A percentile compares a stretch with the other conserved stretches of the same genome.
These are phyloP conservation scores for Apiotrichum sp. DNA, from an alignment of 1,284 basidiomycete species.

Conservation along the genomic window DNA sequence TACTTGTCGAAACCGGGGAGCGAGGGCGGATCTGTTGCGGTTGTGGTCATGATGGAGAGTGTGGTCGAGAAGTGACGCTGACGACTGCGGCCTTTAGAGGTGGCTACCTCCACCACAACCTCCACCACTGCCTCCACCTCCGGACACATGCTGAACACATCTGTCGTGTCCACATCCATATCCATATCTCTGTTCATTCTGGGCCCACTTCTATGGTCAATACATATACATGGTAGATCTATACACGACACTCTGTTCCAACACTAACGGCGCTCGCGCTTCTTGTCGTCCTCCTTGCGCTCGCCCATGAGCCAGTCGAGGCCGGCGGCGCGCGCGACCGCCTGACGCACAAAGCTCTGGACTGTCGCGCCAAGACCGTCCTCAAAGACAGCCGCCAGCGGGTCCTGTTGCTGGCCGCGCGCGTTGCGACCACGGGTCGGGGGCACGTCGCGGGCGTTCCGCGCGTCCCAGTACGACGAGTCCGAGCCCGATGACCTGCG, in stretches of 20 bases:
- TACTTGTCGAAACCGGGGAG: constrained; percentile 19
- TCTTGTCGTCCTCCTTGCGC: constrained; percentile 3
- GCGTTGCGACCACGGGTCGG: too few species aligned
- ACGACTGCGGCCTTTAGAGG: not conserved
- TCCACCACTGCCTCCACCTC: too few species aligned
- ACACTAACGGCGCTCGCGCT: not conserved
- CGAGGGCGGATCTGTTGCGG: not conserved
- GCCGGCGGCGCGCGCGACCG: constrained; percentile 29
- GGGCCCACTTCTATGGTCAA: too few species aligned
- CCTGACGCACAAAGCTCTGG: constrained; percentile 34
- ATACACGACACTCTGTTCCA: too few species aligned
- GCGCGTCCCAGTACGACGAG: not conserved
- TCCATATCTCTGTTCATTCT: too few species aligned
- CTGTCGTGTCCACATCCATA: too few species aligned
- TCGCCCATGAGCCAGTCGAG: constrained; percentile 34
- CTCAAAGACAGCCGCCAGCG: constrained; percentile 2
- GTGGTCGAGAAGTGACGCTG: not conserved
- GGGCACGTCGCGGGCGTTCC: not conserved
- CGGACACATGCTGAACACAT: too few species aligned
- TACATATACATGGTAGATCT: too few species aligned
- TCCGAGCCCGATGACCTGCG: not conserved
- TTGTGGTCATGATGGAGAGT: not conserved
- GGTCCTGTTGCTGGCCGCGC: not conserved
- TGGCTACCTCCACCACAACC: too few species aligned
- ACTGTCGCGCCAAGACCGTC: constrained; percentile 24